Percentiles rank a stretch among this genome's conserved stretches.
Evolutionary conservation across 495 filamentous ascomycete genomes (phyloP).

Genomic region (Elaphomyces granulatus): DNA sequence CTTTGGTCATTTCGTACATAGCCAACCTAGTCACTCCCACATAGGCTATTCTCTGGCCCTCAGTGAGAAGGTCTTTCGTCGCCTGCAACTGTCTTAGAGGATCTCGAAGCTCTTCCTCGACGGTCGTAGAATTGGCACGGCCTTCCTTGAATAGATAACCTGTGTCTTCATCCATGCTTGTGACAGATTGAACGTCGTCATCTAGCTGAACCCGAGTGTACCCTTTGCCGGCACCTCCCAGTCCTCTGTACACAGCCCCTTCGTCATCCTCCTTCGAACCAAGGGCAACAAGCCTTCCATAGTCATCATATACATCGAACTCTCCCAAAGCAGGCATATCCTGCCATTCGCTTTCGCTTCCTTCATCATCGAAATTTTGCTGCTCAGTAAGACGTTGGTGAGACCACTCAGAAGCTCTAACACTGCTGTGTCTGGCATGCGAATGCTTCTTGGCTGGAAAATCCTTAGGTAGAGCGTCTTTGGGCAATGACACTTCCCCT

Average conservation of each 20-base stretch:
- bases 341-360: constrained; percentile 64
- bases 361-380: constrained; percentile 26
- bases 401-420: constrained; percentile 65
- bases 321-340: constrained; percentile 84
- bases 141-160: constrained; percentile 78
- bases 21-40: constrained; percentile 75
- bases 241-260: constrained; percentile 51
- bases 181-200: constrained; percentile 84
- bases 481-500: constrained; percentile 8
- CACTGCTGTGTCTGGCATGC: constrained; percentile 11
- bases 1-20: constrained; percentile 59
- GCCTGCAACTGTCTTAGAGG: constrained; percentile 81
- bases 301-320: constrained; percentile 90
- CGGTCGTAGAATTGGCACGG: constrained; percentile 40
- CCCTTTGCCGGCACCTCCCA: constrained; percentile 82
- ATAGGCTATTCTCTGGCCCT: constrained; percentile 92
- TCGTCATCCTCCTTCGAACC: constrained; percentile 60
- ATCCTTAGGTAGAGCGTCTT: not conserved
- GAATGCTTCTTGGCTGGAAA: constrained; percentile 8
- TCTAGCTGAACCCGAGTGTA: constrained; percentile 90
- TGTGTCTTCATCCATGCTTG: constrained; percentile 95
- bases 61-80: constrained; percentile 88
- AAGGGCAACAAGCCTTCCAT: constrained; percentile 69
- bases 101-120: constrained; percentile 72
- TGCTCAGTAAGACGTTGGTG: constrained; percentile 64